Evolutionary conservation across 1,284 basidiomycete genomes (phyloP), one percentile per base, ranked within the genome.

Genomic region (Schizophyllum commune): DNA sequence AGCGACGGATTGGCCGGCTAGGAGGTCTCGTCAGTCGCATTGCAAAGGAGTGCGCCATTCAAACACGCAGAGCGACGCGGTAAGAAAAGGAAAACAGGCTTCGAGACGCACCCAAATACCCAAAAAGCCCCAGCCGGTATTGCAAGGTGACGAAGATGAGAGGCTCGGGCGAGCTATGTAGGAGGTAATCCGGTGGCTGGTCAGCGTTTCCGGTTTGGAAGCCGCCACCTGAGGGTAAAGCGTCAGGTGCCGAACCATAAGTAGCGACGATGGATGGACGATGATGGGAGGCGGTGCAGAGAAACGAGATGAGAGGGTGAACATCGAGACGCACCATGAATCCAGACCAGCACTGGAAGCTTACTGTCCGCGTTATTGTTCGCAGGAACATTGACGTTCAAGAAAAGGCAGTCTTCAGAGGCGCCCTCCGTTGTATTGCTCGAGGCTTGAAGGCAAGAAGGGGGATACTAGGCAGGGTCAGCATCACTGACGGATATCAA

Each of bases 341-440:
- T 75, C 69, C 71, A 78, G 13, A 77, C 59, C 1, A 65, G 34
- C 0, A 65, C 61, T 0, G 63, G 63, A 0, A 65, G 58, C 5
- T 9, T 17, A 22, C 54, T 58, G 1, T 4, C 13, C 20, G 55
- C 58, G 5, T 47, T 61, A 3, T 61, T 63, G 15, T 11, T 52
- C 1, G 54, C 56, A 1, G 61, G 63, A 11, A 60, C 33, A 51
- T 55, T 60, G 27, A 61, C 76, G 64, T 78, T 78, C 58, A 70
- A 72, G 59, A 75, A 77, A 0, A 78, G 65, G 61, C 76, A 78
- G 60, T 78, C 76, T 61, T 78, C 76, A 5, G 73, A 74, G n/a
- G 71, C 72, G 47, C 68, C 68, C 22, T 68, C n/a, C 1, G 62
- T 60, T 4, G 59, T 63, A 58, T 65, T 64, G 21, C 65, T 69